Conservation (phyloP, 805 yeast species). For the Candida peoriensis region DNA sequence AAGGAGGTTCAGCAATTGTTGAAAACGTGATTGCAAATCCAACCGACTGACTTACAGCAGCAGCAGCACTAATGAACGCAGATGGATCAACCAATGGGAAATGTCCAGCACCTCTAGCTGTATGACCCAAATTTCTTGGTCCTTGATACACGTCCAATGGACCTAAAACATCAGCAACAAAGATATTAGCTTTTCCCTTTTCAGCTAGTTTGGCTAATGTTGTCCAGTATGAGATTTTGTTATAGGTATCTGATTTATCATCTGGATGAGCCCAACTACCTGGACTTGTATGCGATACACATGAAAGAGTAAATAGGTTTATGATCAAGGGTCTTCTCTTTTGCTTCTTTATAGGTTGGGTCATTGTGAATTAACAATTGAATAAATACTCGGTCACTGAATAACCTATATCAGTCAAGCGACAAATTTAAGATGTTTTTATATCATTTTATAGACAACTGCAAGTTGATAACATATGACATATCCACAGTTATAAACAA, state of each 20-base stretch:
- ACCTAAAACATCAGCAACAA: slow-evolving; percentile 36
- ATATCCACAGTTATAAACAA: too few species aligned
- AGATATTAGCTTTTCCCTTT: slow-evolving; percentile 32
- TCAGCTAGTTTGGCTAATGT: slow-evolving; percentile 31
- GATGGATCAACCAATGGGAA: slow-evolving; percentile 35
- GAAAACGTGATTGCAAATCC: slow-evolving; percentile 35
- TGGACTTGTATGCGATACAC: slow-evolving; percentile 15
- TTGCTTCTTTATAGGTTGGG: too few species aligned
- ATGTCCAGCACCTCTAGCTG: slow-evolving; percentile 22
- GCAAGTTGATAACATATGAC: too few species aligned
- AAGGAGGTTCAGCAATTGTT: slow-evolving; percentile 37
- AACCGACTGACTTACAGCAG: slow-evolving; percentile 33
- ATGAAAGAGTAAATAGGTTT: too few species aligned
- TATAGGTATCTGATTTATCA: too few species aligned
- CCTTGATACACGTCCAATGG: slow-evolving; percentile 33
- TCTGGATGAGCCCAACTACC: slow-evolving; percentile 21
- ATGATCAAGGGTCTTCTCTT: too few species aligned
- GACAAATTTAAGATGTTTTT: too few species aligned
- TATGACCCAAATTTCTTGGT: slow-evolving; percentile 10
- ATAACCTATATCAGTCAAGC: too few species aligned
- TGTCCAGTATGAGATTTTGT: too few species aligned
- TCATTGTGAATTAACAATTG: too few species aligned
- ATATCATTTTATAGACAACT: too few species aligned
- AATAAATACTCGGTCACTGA: too few species aligned
- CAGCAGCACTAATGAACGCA: slow-evolving; percentile 33